Conservation (phyloP, 164 flowering plant species). For the Stephania japonica region DNA sequence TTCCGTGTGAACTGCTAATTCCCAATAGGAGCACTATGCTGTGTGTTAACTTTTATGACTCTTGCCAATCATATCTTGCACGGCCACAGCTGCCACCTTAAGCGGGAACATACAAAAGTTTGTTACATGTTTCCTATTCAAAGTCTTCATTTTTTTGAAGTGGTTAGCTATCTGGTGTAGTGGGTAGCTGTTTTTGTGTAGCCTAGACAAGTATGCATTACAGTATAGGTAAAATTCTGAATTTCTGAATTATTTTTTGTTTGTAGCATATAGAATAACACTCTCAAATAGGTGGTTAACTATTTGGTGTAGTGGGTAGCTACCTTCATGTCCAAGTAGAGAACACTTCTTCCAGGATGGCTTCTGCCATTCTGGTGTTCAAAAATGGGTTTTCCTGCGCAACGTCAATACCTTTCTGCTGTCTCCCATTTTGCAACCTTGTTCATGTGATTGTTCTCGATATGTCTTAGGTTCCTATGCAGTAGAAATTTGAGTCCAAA, state of each 20-base stretch:
- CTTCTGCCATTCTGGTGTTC: background rate
- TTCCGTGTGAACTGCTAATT: background rate
- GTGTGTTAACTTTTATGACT: background rate
- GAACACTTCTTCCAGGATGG: no score
- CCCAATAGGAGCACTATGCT: background rate
- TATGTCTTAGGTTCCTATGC: no score
- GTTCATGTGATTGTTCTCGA: no score
- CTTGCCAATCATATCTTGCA: background rate
- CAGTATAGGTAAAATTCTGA: background rate
- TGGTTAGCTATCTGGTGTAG: background rate
- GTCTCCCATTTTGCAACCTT: background rate
- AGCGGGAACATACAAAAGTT: background rate
- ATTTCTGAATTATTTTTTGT: background rate
- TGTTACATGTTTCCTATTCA: background rate
- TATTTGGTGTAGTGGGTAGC: no score
- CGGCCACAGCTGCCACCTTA: background rate
- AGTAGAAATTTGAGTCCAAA: no score
- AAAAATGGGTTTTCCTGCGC: background rate
- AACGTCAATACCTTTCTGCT: background rate
- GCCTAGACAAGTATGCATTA: background rate
- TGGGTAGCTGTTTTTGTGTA: background rate
- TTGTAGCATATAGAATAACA: background rate
- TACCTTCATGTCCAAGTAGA: no score
- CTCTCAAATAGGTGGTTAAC: background rate
- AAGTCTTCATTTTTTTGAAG: background rate